Percentiles rank a stretch among this genome's conserved stretches.
These are phyloP conservation scores for Zygnema circumcarinatum DNA, from an alignment of 139 green algal species.

Conservation along the genomic window DNA sequence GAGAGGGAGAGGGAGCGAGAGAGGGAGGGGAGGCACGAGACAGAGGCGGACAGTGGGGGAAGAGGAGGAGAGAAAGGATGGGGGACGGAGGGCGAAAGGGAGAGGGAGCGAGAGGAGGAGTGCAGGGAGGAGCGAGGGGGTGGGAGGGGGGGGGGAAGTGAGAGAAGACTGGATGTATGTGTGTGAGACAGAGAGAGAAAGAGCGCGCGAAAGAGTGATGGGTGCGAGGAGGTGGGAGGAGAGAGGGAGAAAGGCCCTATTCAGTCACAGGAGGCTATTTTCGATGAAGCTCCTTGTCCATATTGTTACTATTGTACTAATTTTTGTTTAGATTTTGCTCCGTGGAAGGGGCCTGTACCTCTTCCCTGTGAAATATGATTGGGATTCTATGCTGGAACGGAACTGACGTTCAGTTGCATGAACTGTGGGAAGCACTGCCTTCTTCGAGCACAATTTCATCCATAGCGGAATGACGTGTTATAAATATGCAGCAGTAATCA, in stretches of 20 bases:
- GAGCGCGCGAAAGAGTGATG: neutral
- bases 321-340: slow-evolving; percentile 13
- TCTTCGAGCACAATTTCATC: too few relatives aligned
- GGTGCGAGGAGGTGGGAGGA: too few relatives aligned
- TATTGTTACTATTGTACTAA: neutral
- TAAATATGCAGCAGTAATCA: too few relatives aligned
- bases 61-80: neutral
- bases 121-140: neutral
- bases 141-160: neutral
- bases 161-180: neutral
- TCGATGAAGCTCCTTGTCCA: neutral
- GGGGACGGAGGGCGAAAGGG: neutral
- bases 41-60: neutral
- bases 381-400: neutral
- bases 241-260: too few relatives aligned
- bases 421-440: too few relatives aligned
- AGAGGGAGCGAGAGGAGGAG: neutral
- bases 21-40: neutral
- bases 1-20: neutral
- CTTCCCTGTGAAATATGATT: neutral
- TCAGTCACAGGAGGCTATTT: neutral
- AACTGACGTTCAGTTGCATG: neutral
- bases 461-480: too few relatives aligned
- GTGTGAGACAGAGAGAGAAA: neutral
- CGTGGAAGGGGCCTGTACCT: neutral